Percentiles rank a stretch among this genome's conserved stretches.
phyloP scores from a whole-genome alignment of 2,329 filamentous ascomycete genomes.

The Chalaropsis ovoidea region DNA sequence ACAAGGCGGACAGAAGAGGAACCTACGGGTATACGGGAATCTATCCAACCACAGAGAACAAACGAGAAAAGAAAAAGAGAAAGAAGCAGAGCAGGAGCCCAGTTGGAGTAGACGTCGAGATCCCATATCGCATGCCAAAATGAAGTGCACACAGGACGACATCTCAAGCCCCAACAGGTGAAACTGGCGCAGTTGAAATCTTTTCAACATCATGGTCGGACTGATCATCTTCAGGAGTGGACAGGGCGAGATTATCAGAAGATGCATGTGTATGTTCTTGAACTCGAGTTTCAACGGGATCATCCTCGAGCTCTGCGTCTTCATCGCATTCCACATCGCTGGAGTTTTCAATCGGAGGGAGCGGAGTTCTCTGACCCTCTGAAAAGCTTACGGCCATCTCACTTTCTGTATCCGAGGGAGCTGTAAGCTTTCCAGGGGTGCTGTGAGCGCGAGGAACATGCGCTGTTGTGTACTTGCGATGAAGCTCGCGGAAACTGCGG shows the following conservation, averaged over 20 bases:
- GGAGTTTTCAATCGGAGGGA: slow-evolving; percentile 42
- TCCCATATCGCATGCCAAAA: background rate
- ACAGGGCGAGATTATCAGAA: slow-evolving; percentile 28
- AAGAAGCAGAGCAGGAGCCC: background rate
- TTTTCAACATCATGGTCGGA: slow-evolving; percentile 26
- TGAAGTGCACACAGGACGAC: background rate
- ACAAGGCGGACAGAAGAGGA: slow-evolving; percentile 2
- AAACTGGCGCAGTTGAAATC: slow-evolving; percentile 30
- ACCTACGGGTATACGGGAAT: slow-evolving; percentile 13
- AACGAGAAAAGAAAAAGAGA: slow-evolving; percentile 13
- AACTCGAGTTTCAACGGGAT: background rate
- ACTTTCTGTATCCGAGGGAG: slow-evolving; percentile 50
- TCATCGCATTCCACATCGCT: slow-evolving; percentile 28
- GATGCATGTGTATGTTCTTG: background rate
- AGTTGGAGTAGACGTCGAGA: background rate
- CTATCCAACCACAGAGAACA: slow-evolving; percentile 10
- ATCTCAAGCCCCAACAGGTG: slow-evolving; percentile 32
- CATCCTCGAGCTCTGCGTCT: background rate
- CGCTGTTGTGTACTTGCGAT: slow-evolving; percentile 49
- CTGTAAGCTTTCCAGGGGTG: slow-evolving; percentile 33
- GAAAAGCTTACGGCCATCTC: slow-evolving; percentile 51
- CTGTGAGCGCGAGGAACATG: slow-evolving; percentile 38
- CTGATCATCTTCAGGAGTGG: slow-evolving; percentile 1
- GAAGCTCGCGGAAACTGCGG: slow-evolving; percentile 53
- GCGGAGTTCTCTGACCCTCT: slow-evolving; percentile 47